Evolutionary conservation across 2,329 filamentous ascomycete genomes (phyloP), one percentile per base, ranked within the genome.

Genomic region (Blastomyces silverae): DNA sequence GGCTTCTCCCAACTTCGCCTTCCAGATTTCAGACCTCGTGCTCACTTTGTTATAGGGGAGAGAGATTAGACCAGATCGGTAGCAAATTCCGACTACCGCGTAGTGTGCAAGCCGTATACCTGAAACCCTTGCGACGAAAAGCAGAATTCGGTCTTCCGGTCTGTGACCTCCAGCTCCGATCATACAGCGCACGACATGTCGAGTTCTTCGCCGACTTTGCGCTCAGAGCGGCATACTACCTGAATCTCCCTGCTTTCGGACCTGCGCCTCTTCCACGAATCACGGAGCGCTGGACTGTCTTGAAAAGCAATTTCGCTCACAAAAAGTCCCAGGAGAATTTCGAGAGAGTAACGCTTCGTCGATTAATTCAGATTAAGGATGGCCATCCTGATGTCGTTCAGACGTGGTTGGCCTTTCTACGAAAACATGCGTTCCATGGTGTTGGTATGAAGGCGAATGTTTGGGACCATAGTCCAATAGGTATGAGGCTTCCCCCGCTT

Each of bases 281-380:
- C 69, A 89, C 85, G 20, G 91, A 99, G 81, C 86, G 92, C 71
- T 99, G 94, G 94, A 97, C 94, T 0, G 92, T 97, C 1, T 91
- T 92, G 11, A 85, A 87, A 72, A 86, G 86, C 73, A 89, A 90
- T 76, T 99, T 99, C 81, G 91, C 97, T 69, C 90, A 91, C 82
- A 99, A 97, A 80, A 99, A 99, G 80, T 89, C 87, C 48, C 92
- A 99, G 78, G 94, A 99, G 80, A 99, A 99, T 78, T 99, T 96
- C 73, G 93, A 97, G 80, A 85, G 94, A 64, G 88, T 94, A 66
- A 99, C 94, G 0, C 78, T 92, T 71, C 85, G 92, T 64, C 83
- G 94, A 17, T 77, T 97, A 71, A 92, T 99, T 62, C 92, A 96
- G 78, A 94, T 99, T 73, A 89, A 91, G 69, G 94, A 97, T 73